Conservation (phyloP, 306 rosid species). For the Pterocarpus santalinus region DNA sequence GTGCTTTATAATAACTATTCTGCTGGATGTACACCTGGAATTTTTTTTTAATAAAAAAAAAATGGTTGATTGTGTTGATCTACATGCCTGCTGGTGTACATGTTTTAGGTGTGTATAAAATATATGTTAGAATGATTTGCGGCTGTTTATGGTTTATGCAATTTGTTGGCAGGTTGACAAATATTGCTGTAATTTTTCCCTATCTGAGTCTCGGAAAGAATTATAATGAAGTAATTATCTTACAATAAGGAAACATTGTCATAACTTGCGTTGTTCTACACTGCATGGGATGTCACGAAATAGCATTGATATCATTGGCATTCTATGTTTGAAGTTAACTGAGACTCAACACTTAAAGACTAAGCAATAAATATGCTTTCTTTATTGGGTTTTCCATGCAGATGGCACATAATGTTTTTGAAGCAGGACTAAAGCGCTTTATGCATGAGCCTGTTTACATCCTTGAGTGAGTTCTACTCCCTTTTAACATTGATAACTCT, state of each 20-base stretch:
- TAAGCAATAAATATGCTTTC: conserved; percentile 28
- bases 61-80: background rate
- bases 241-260: conserved; percentile 18
- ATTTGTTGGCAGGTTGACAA: background rate
- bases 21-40: background rate
- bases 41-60: no score
- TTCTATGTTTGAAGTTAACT: conserved; percentile 20
- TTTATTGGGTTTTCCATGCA: conserved; percentile 58
- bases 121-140: background rate
- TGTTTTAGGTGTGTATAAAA: background rate
- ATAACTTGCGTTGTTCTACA: background rate
- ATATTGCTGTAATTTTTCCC: background rate
- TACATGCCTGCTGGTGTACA: background rate
- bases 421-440: conserved; percentile 89
- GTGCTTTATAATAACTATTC: background rate
- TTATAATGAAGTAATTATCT: background rate
- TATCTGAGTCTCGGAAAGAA: background rate
- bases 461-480: conserved; percentile 83
- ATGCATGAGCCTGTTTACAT: conserved; percentile 95
- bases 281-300: background rate
- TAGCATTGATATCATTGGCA: background rate
- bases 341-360: background rate
- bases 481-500: conserved; percentile 28
- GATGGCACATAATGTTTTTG: conserved; percentile 97
- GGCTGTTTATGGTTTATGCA: conserved; percentile 10